Conservation (phyloP, 192 early-diverging fungal genomes). For the Gamsiella multidivaricata region DNA sequence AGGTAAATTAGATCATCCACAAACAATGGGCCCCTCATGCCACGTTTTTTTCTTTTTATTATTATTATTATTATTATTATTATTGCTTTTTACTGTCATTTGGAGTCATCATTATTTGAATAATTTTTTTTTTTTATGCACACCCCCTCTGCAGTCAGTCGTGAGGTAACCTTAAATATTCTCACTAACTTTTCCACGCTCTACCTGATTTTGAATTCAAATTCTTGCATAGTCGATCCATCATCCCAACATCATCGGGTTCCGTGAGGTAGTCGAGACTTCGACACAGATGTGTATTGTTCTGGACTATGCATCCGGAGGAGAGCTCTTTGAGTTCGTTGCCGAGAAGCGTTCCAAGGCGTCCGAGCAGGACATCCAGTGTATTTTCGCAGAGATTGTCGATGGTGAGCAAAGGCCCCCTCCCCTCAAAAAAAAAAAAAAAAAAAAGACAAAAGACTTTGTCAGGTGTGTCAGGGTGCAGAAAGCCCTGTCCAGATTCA, state of each 20-base stretch:
- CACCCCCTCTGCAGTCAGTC: neutral
- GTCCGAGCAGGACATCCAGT: constrained; percentile 58
- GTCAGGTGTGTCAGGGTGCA: no score
- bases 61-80: no score
- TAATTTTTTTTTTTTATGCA: neutral
- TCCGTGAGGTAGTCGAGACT: constrained; percentile 73
- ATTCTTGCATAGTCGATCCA: constrained; percentile 60
- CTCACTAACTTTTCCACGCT: constrained; percentile 10
- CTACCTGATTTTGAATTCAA: neutral
- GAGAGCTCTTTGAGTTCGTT: constrained; percentile 82
- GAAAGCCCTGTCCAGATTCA: no score
- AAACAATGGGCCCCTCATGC: neutral
- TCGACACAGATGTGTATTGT: constrained; percentile 72
- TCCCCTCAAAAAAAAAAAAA: no score
- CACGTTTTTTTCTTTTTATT: no score
- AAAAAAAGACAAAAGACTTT: no score
- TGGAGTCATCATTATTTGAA: constrained; percentile 1
- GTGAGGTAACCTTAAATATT: no score
- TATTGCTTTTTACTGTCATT: neutral
- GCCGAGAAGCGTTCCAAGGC: constrained; percentile 53
- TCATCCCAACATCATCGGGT: constrained; percentile 74
- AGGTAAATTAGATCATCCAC: constrained; percentile 44
- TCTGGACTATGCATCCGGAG: constrained; percentile 76
- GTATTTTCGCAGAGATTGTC: constrained; percentile 68
- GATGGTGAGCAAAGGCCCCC: constrained; percentile 54